Evolutionary conservation across 805 yeast genomes (phyloP), one percentile per base, ranked within the genome.

Genomic region (Candida sonorensis): DNA sequence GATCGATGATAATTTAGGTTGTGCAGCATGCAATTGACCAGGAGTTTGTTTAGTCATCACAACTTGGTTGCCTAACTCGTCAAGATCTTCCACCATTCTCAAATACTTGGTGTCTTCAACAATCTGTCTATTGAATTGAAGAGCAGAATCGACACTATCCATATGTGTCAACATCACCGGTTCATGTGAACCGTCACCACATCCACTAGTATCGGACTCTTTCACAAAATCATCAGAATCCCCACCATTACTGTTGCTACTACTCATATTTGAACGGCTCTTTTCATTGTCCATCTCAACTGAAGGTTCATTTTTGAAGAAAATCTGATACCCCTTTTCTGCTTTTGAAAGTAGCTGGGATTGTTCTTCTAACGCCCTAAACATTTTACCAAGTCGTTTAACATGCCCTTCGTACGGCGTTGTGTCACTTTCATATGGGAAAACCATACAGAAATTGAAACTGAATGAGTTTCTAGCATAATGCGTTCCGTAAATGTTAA

Each of bases 391-490:
- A 35, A 92, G 66, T 31, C 97, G 69, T 31, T 77, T 70, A 21
- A 92, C 80, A 4, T 90, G 83, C 10, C 86, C 76, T 47, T 90
- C 95, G 55, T 84, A 92, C 0, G 94, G 87, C 2, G 84, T 72
- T 0, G 90, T 74, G 44, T 86, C 94, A 34, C 83, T 74, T 33
- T 77, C 78, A 48, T 81, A 82, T 8, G 80, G 81, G 57, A 94
- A 88, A 1, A 94, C 94, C 61, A 90, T 87, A 31, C 94, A 87
- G 48, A 92, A 80, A 51, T 92, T 90, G 69, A 92, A 92, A 45
- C 77, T 84, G 65, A 90, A 92, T 13, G 90, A 81, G 58, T 92
- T 94, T 48, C 99, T 72, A 2, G 90, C 83, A 55, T 92, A 92
- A 36, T 72, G 72, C 7, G 77, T 54, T 17, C 80, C 81, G 35